A percentile compares a stretch with the other conserved stretches of the same genome.
phyloP scores from a whole-genome alignment of 1,284 basidiomycete species.

The Pseudozyma flocculosa region DNA sequence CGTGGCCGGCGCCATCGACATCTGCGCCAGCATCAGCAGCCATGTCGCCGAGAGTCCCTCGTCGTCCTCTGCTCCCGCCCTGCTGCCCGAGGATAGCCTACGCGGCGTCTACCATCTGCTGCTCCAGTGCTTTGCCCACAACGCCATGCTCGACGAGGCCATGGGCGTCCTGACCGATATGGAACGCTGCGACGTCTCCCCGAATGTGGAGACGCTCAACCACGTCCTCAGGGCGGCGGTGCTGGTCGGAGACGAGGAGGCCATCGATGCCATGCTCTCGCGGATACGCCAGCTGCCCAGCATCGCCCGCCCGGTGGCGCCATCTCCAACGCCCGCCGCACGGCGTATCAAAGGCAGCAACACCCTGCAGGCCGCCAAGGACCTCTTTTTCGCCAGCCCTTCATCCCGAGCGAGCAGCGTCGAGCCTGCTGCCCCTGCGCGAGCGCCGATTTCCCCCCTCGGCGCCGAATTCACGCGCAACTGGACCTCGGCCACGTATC shows the following conservation, averaged over 20 bases:
- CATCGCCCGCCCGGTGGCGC: too few relatives aligned
- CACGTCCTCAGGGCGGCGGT: conserved; percentile 29
- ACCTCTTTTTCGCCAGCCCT: not conserved
- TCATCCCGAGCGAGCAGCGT: not conserved
- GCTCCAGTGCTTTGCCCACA: conserved; percentile 23
- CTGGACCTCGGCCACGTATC: conserved; percentile 40
- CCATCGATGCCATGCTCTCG: conserved; percentile 12
- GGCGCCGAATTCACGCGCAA: conserved; percentile 13
- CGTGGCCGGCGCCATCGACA: conserved; percentile 8
- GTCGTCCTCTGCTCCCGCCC: not conserved
- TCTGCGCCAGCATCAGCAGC: conserved; percentile 16
- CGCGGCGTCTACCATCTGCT: conserved; percentile 18
- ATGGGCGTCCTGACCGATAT: conserved; percentile 34
- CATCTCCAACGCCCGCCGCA: too few relatives aligned
- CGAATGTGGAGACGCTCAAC: conserved; percentile 33
- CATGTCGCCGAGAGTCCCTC: not conserved
- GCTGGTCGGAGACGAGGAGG: conserved; percentile 12
- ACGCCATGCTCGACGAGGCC: conserved; percentile 23
- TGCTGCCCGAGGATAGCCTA: not conserved
- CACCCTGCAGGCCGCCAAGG: not conserved
- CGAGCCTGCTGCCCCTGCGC: not conserved
- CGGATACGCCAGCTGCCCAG: conserved; percentile 7
- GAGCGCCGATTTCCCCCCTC: too few relatives aligned
- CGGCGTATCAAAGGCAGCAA: not conserved
- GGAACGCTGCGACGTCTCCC: conserved; percentile 13